phyloP scores from a whole-genome alignment of 306 rosid species.

The Arachis stenosperma region DNA sequence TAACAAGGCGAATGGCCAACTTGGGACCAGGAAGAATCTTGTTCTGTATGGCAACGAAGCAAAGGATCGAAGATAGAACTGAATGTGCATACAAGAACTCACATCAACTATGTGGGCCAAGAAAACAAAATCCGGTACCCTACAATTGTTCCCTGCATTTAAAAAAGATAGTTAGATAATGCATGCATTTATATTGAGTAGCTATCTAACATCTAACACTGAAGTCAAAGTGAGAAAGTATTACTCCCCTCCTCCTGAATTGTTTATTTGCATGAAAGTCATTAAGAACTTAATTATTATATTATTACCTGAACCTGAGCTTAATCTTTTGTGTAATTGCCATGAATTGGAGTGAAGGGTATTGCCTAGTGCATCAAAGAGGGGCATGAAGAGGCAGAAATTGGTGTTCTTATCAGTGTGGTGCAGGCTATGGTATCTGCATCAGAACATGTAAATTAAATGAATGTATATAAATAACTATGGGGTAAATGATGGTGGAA shows the following conservation, averaged over 20 bases:
- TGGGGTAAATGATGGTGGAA: neutral
- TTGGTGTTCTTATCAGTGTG: constrained; percentile 73
- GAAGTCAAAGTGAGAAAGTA: constrained; percentile 2
- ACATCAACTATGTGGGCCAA: constrained; percentile 91
- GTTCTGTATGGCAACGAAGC: constrained; percentile 61
- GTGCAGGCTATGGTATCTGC: constrained; percentile 89
- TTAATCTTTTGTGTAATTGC: constrained; percentile 64
- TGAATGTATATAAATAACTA: neutral
- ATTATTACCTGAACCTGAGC: constrained; percentile 55
- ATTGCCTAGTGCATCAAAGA: constrained; percentile 78
- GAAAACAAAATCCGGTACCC: constrained; percentile 84
- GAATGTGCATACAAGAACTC: constrained; percentile 59
- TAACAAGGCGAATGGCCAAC: constrained; percentile 39
- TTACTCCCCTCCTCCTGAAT: neutral
- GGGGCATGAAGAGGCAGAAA: constrained; percentile 98
- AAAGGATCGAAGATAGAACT: constrained; percentile 57
- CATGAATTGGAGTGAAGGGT: constrained; percentile 73
- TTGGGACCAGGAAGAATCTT: constrained; percentile 50
- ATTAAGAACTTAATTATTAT: constrained; percentile 23
- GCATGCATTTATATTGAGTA: too few relatives aligned
- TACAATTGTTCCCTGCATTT: constrained; percentile 55
- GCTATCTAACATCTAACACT: neutral
- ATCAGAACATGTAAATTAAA: constrained; percentile 23
- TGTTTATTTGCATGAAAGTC: neutral
- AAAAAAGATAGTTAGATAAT: neutral